These are phyloP conservation scores for Trichoderma cornu-damae DNA, from an alignment of 2,329 filamentous ascomycete genomes.

Conservation along the genomic window DNA sequence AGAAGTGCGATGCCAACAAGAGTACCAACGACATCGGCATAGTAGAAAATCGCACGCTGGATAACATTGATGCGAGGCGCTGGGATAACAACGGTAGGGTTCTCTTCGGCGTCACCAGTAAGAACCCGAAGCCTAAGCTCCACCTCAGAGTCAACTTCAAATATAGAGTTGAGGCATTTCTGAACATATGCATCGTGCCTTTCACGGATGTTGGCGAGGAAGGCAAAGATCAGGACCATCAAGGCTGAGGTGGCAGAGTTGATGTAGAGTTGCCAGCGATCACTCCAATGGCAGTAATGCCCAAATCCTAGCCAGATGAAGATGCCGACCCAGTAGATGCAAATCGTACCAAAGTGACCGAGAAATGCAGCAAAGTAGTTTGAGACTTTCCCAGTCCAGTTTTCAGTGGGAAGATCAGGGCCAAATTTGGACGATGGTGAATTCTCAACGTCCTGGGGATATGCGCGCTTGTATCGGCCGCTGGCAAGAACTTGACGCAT, in stretches of 20 bases:
- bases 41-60: conserved; percentile 39
- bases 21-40: conserved; percentile 40
- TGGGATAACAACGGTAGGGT: conserved; percentile 31
- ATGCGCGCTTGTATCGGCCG: conserved; percentile 19
- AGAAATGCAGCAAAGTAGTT: conserved; percentile 25
- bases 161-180: conserved; percentile 31
- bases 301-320: conserved; percentile 34
- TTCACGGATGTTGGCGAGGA: conserved; percentile 37
- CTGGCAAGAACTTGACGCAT: conserved; percentile 23
- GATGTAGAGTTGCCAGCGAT: conserved; percentile 39
- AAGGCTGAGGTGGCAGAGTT: conserved; percentile 39
- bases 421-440: conserved; percentile 24
- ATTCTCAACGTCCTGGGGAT: conserved; percentile 23
- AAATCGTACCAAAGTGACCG: conserved; percentile 30
- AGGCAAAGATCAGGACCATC: conserved; percentile 39
- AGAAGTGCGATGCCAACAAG: conserved; percentile 37
- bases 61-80: conserved; percentile 30
- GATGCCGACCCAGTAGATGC: conserved; percentile 35
- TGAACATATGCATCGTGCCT: conserved; percentile 32
- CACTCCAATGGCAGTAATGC: conserved; percentile 26
- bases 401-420: conserved; percentile 23
- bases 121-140: conserved; percentile 33
- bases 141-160: conserved; percentile 32
- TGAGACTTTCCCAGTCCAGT: conserved; percentile 29
- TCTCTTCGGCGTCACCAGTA: conserved; percentile 31